phyloP scores from a whole-genome alignment of 129 eudicot genomes.

The Ambrosia artemisiifolia region DNA sequence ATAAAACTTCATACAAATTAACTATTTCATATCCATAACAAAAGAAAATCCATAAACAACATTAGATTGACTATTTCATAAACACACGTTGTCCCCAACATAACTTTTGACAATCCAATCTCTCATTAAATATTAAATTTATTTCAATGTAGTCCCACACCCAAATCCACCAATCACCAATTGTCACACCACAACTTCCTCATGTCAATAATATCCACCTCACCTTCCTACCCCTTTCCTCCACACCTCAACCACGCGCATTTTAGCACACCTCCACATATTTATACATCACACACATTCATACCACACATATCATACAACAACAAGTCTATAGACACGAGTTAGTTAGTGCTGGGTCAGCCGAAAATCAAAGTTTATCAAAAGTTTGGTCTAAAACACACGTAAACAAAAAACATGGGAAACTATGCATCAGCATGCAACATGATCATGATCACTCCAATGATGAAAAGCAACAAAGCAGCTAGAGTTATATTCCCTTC shows the following conservation, averaged over 20 bases:
- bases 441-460: conserved; percentile 21
- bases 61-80: conserved; percentile 24
- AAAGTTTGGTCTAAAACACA: neutral
- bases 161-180: conserved; percentile 1
- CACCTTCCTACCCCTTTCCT: conserved; percentile 33
- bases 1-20: too few relatives aligned
- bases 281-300: neutral
- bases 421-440: conserved; percentile 55
- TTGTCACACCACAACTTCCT: conserved; percentile 25
- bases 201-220: conserved; percentile 1
- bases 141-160: conserved; percentile 24
- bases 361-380: too few relatives aligned
- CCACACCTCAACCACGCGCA: conserved; percentile 21
- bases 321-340: neutral
- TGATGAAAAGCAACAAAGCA: conserved; percentile 42
- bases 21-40: neutral
- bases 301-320: neutral
- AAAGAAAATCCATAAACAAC: neutral
- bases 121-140: neutral
- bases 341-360: too few relatives aligned
- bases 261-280: neutral
- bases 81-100: conserved; percentile 3
- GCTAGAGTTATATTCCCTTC: conserved; percentile 70
- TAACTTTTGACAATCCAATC: conserved; percentile 23
- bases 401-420: conserved; percentile 44